These are phyloP conservation scores for Phoma sp. DNA, from an alignment of 2,329 filamentous ascomycete genomes.

Conservation along the genomic window DNA sequence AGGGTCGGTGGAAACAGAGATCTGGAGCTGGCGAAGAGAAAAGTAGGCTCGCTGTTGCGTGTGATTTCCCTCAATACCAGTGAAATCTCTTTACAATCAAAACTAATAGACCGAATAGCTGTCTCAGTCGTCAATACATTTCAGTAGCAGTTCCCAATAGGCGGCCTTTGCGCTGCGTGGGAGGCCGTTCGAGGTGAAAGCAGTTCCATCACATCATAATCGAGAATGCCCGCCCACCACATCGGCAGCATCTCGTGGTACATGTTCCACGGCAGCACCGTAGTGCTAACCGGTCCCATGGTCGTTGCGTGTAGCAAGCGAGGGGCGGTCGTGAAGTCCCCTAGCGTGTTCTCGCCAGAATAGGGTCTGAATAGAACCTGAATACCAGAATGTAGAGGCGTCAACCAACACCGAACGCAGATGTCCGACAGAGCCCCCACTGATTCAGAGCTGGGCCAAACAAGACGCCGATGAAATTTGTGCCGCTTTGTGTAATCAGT, in stretches of 20 bases:
- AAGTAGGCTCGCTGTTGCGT: neutral
- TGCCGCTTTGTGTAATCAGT: no score
- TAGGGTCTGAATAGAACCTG: slow-evolving; percentile 11
- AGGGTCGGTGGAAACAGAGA: neutral
- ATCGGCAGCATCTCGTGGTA: slow-evolving; percentile 9
- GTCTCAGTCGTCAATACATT: slow-evolving; percentile 29
- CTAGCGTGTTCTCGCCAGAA: slow-evolving; percentile 2
- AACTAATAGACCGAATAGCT: slow-evolving; percentile 14
- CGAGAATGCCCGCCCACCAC: slow-evolving; percentile 5
- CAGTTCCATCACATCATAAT: slow-evolving; percentile 2
- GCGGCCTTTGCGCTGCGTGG: slow-evolving; percentile 1
- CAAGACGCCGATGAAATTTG: no score
- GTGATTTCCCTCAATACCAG: neutral
- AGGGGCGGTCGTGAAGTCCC: neutral
- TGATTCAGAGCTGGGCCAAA: neutral
- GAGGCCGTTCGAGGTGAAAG: slow-evolving; percentile 22
- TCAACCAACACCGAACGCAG: neutral
- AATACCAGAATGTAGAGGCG: slow-evolving; percentile 6
- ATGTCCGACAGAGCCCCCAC: neutral
- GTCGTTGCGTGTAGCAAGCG: neutral
- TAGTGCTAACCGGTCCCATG: slow-evolving; percentile 7
- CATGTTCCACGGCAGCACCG: neutral
- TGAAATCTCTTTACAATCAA: neutral
- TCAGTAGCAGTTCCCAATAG: slow-evolving; percentile 28
- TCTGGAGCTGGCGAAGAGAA: neutral